Evolutionary conservation across 139 green algal genomes (phyloP), one percentile per base, ranked within the genome.

Genomic region (Volvox reticuliferus): DNA sequence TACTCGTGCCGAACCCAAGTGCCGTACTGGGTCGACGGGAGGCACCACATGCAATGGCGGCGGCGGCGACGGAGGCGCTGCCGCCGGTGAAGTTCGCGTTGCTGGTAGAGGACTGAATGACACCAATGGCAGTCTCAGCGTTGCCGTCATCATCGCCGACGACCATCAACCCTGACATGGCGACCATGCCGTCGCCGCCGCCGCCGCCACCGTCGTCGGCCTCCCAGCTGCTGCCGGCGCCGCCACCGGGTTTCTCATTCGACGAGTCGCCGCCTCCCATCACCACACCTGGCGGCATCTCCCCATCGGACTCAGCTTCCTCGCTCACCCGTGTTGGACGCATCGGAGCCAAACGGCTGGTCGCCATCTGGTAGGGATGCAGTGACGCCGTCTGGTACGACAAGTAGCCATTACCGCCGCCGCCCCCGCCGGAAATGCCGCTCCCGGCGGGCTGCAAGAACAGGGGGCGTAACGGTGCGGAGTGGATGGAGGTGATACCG

Each of bases 141-240:
- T 67, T 17, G 22, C 3, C 37, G 19, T 67, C 75, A 16, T 24
- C 75, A 35, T 35, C 82, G 62, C 21, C 82, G 12, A 61, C 33
- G 17, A 81, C 20, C 78, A 84, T 84, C 36, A 84, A 55, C 75
- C 30, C 3, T 30, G 75, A 81, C 75, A 81, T 81, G 21, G 75
- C 44, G 32, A 55, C 2, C 32, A 37, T 24, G 36, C 18, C 33
- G 50, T 18, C 50, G 79, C 50, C 79, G 61, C n/a, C 81, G 81
- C 18, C 81, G 18, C 30, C 61, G 61, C 65, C 81, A 26, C 24
- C 36, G 20, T 80, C 82, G 26, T n/a, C 82, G 17, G 20, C 61
- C 20, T 76, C 81, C 30, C 61, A 61, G 61, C 61, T 77, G 61
- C 12, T 36, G 28, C 61, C 61, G 1, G 30, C 61, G 30, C 81